A percentile compares a stretch with the other conserved stretches of the same genome.
Conservation (phyloP, 768 basidiomycete species). For the Rhizopogon vinicolor region DNA sequence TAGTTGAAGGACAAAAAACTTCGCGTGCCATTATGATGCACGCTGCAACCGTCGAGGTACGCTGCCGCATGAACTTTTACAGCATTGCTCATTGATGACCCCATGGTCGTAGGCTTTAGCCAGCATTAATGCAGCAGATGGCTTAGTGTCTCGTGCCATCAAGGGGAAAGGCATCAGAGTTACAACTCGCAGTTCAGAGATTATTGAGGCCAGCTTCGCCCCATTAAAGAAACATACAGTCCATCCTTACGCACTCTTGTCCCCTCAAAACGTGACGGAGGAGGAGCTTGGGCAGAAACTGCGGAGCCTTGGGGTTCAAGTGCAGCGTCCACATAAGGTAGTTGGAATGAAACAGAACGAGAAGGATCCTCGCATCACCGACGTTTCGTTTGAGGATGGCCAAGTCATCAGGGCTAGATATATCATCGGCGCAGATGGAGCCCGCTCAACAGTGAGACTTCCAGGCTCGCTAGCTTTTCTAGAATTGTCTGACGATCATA, state of each 20-base stretch:
- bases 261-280: conserved; percentile 42
- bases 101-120: conserved; percentile 37
- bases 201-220: conserved; percentile 28
- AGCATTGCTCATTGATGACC: not conserved
- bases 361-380: conserved; percentile 22
- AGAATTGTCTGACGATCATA: too few species aligned
- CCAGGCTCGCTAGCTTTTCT: not conserved
- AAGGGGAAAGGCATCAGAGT: conserved; percentile 25
- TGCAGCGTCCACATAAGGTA: conserved; percentile 36
- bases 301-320: conserved; percentile 25
- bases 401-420: conserved; percentile 38
- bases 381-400: conserved; percentile 45
- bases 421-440: conserved; percentile 49
- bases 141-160: conserved; percentile 24
- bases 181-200: conserved; percentile 22
- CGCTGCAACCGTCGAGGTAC: conserved; percentile 45
- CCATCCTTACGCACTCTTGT: conserved; percentile 38
- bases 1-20: conserved; percentile 19
- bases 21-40: conserved; percentile 41
- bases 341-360: conserved; percentile 29
- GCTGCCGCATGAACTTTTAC: not conserved
- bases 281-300: conserved; percentile 31
- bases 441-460: conserved; percentile 36
- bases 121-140: conserved; percentile 30
- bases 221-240: conserved; percentile 35